Base-by-base conservation (phyloP, 2,329 filamentous ascomycete genomes). In the Penicillium sp. region DNA sequence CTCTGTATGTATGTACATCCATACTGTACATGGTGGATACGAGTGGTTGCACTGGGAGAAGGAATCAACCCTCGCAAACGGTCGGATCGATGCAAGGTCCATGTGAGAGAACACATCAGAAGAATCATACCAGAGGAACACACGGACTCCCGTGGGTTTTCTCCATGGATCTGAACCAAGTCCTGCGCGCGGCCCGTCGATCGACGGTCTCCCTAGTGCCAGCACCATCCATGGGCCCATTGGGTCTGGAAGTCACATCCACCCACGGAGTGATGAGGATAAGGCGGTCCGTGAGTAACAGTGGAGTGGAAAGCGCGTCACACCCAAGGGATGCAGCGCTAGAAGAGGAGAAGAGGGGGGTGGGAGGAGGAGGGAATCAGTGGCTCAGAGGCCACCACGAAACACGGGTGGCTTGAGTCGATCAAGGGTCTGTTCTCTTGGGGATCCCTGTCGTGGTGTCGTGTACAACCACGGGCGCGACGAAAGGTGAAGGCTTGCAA, bases 391-490 rank as follows among this genome's bases (percentile, higher is more conserved):
- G 8, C 37, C 42, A 55, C 52, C 52, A 55, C 52, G 52, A 50
- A 50, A 50, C 46, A 52, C 48, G 48, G 48, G 50, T 54, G 51
- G 52, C 51, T 53, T 48, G 33, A 53, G 47, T 32, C 47, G 47
- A 55, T 55, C 50, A 45, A 56, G 53, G 53, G 51, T 51, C 51
- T 54, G 51, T 56, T 56, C 52, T 43, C 44, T 47, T 27, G 29
- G 14, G 31, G 28, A 53, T 53, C 48, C 45, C 42, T 51, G 48
- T 15, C 18, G 27, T 23, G 21, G n/a, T n/a, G n/a, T n/a, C n/a
- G n/a, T n/a, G n/a, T n/a, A n/a, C n/a, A n/a, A n/a, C n/a, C n/a
- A n/a, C n/a, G n/a, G n/a, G n/a, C n/a, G n/a, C n/a, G n/a, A n/a
- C n/a, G n/a, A n/a, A n/a, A n/a, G n/a, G n/a, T n/a, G n/a, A n/a